Evolutionary conservation across 2,329 filamentous ascomycete genomes (phyloP).

Genomic region (Fusarium albosuccineum): DNA sequence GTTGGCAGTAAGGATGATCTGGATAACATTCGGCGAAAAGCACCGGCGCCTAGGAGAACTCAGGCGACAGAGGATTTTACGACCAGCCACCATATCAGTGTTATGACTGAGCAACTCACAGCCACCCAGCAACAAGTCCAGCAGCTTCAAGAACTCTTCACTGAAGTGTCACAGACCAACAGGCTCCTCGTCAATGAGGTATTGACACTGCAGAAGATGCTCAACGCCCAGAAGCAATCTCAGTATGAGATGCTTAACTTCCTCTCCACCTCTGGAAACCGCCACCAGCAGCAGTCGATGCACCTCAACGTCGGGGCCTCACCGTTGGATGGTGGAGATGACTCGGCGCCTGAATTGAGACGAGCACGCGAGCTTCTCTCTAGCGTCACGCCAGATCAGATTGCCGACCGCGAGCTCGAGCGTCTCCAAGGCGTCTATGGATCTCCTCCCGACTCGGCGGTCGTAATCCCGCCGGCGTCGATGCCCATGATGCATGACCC

Average conservation of each 20-base stretch:
- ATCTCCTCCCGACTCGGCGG: constrained; percentile 66
- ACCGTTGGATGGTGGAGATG: constrained; percentile 59
- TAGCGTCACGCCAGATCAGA: constrained; percentile 64
- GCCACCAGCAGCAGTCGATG: constrained; percentile 51
- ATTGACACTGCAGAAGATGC: constrained; percentile 70
- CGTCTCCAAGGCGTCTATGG: constrained; percentile 67
- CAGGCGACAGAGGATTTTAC: constrained; percentile 77
- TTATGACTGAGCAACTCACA: constrained; percentile 88
- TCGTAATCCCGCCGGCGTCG: constrained; percentile 55
- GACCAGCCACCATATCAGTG: constrained; percentile 87
- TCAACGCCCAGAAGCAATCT: constrained; percentile 69
- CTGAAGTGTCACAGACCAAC: constrained; percentile 77
- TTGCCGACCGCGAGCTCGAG: constrained; percentile 68
- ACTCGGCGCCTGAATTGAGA: constrained; percentile 66
- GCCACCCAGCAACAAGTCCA: constrained; percentile 95
- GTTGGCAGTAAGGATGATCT: constrained; percentile 96
- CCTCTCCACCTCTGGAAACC: constrained; percentile 60
- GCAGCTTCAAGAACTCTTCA: constrained; percentile 85
- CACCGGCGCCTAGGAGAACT: constrained; percentile 87
- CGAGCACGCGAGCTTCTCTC: constrained; percentile 69
- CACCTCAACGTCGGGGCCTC: constrained; percentile 54
- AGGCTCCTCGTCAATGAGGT: constrained; percentile 73
- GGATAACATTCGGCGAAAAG: constrained; percentile 96
- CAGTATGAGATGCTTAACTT: constrained; percentile 70
- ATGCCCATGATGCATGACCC: constrained; percentile 66